A percentile compares a stretch with the other conserved stretches of the same genome.
phyloP scores from a whole-genome alignment of 441 rosid genomes.

The Isatis lusitanica region DNA sequence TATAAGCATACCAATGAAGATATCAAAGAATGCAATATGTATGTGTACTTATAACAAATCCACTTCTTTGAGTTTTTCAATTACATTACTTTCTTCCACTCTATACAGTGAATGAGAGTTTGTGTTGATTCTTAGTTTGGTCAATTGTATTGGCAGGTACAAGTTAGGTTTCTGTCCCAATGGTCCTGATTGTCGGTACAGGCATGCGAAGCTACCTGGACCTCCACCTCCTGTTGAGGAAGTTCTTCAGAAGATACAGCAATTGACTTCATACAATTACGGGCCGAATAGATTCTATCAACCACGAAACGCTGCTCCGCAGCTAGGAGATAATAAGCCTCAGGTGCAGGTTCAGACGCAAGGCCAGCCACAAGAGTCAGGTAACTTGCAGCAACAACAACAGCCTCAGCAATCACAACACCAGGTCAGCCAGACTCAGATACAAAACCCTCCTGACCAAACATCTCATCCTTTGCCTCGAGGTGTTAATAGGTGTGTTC shows the following conservation, averaged over 20 bases:
- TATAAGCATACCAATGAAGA: conserved; percentile 97
- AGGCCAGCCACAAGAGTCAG: conserved; percentile 62
- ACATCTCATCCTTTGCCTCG: conserved; percentile 78
- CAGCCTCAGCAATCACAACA: conserved; percentile 52
- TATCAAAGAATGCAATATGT: conserved; percentile 98
- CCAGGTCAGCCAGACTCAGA: conserved; percentile 60
- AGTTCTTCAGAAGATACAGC: conserved; percentile 95
- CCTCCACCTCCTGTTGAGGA: conserved; percentile 97
- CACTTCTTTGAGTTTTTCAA: not conserved
- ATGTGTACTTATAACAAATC: conserved; percentile 21
- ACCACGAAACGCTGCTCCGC: conserved; percentile 59
- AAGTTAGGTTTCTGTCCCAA: conserved; percentile 98
- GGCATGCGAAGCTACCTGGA: conserved; percentile 93
- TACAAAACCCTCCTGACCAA: conserved; percentile 65
- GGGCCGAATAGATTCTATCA: conserved; percentile 80
- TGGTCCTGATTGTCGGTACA: conserved; percentile 93
- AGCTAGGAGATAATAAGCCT: conserved; percentile 65
- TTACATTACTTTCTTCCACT: not conserved
- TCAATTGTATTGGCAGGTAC: conserved; percentile 60
- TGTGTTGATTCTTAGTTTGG: conserved; percentile 1
- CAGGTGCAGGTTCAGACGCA: conserved; percentile 64
- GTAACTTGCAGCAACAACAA: conserved; percentile 46
- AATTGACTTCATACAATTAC: conserved; percentile 61
- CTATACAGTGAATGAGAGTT: conserved; percentile 2
- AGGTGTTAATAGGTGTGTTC: conserved; percentile 99